These are phyloP conservation scores for Endoconidiophora polonica DNA, from an alignment of 2,329 filamentous ascomycete genomes.

Conservation along the genomic window DNA sequence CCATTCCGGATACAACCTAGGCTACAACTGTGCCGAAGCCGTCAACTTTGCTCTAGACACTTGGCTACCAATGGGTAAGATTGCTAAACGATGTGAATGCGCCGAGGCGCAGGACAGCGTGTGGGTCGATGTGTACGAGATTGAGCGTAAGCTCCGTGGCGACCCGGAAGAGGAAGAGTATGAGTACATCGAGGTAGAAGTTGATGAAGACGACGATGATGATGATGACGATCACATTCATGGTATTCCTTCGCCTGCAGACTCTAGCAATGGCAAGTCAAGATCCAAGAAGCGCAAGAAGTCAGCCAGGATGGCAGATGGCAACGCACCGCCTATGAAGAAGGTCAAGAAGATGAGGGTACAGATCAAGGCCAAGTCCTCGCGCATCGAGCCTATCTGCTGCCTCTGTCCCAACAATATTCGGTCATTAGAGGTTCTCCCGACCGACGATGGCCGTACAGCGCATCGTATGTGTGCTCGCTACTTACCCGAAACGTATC, in stretches of 20 bases:
- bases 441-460: slow-evolving; percentile 73
- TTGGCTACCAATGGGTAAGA: slow-evolving; percentile 87
- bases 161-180: slow-evolving; percentile 66
- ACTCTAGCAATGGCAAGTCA: slow-evolving; percentile 50
- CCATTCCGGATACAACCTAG: slow-evolving; percentile 92
- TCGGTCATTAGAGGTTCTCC: slow-evolving; percentile 61
- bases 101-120: slow-evolving; percentile 91
- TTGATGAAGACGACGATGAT: slow-evolving; percentile 48
- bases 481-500: slow-evolving; percentile 83
- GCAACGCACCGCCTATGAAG: slow-evolving; percentile 27
- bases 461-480: slow-evolving; percentile 79
- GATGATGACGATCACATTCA: slow-evolving; percentile 46
- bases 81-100: slow-evolving; percentile 93
- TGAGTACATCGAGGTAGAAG: slow-evolving; percentile 59
- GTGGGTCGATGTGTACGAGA: slow-evolving; percentile 93
- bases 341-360: slow-evolving; percentile 63
- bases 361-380: slow-evolving; percentile 45
- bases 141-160: slow-evolving; percentile 82
- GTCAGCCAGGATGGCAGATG: slow-evolving; percentile 27
- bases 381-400: slow-evolving; percentile 61
- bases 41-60: slow-evolving; percentile 95
- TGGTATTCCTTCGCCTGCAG: slow-evolving; percentile 62
- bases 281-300: slow-evolving; percentile 22
- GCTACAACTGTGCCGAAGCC: slow-evolving; percentile 96
- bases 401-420: slow-evolving; percentile 86